Evolutionary conservation across 2,329 filamentous ascomycete genomes (phyloP).

Genomic region (Fusarium sp.): DNA sequence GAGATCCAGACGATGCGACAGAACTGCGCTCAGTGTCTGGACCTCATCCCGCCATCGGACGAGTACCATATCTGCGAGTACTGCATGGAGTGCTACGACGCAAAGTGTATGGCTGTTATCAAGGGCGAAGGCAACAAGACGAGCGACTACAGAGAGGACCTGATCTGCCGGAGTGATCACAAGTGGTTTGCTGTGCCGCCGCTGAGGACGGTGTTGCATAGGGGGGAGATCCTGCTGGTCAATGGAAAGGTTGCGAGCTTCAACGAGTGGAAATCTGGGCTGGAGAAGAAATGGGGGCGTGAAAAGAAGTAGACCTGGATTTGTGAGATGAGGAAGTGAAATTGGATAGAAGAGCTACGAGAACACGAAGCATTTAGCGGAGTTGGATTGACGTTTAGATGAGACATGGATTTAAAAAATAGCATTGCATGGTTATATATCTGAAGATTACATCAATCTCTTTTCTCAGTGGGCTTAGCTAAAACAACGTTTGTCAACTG

Average conservation of each 20-base stretch:
- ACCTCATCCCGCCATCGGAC: slow-evolving; percentile 48
- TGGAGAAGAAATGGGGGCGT: slow-evolving; percentile 48
- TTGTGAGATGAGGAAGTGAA: background rate
- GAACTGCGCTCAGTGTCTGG: slow-evolving; percentile 54
- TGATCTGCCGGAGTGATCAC: slow-evolving; percentile 53
- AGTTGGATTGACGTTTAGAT: slow-evolving; percentile 18
- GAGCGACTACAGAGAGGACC: slow-evolving; percentile 43
- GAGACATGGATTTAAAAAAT: background rate
- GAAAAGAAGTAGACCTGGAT: background rate
- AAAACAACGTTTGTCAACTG: background rate
- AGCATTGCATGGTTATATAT: background rate
- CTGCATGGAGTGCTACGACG: slow-evolving; percentile 55
- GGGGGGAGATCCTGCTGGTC: slow-evolving; percentile 53
- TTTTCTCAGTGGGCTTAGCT: background rate
- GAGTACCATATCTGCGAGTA: slow-evolving; percentile 52
- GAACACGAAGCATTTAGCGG: slow-evolving; percentile 15
- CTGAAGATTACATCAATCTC: background rate
- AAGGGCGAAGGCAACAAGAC: slow-evolving; percentile 48
- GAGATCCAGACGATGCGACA: slow-evolving; percentile 50
- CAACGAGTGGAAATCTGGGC: slow-evolving; percentile 51
- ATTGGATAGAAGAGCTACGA: slow-evolving; percentile 10
- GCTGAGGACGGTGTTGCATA: slow-evolving; percentile 49
- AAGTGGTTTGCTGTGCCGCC: slow-evolving; percentile 55
- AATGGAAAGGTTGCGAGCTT: slow-evolving; percentile 50
- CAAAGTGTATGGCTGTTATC: slow-evolving; percentile 50